Evolutionary conservation across 2,329 filamentous ascomycete species (phyloP).

Genomic region (Rhytidhysteron rufulum): DNA sequence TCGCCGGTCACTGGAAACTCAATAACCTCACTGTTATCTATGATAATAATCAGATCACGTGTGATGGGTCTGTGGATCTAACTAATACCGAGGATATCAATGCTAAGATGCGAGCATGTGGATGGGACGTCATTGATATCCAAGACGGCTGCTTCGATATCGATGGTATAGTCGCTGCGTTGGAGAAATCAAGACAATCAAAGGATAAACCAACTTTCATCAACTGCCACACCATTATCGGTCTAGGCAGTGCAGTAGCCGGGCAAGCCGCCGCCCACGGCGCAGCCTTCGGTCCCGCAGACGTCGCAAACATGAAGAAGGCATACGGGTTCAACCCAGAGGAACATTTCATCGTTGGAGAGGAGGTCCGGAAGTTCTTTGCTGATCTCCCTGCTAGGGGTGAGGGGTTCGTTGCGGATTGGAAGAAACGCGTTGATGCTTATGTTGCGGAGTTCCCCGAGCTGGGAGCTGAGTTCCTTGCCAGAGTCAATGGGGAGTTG

Average conservation of each 20-base stretch:
- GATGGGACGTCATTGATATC: slow-evolving; percentile 55
- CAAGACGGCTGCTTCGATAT: slow-evolving; percentile 53
- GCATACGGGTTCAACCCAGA: slow-evolving; percentile 48
- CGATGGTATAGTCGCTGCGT: slow-evolving; percentile 43
- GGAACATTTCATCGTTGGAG: slow-evolving; percentile 43
- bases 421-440: slow-evolving; percentile 43
- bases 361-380: slow-evolving; percentile 53
- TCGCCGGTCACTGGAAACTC: slow-evolving; percentile 54
- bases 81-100: slow-evolving; percentile 57
- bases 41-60: slow-evolving; percentile 60
- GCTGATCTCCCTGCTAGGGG: slow-evolving; percentile 45
- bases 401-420: slow-evolving; percentile 44
- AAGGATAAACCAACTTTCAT: slow-evolving; percentile 54
- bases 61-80: slow-evolving; percentile 54
- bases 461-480: slow-evolving; percentile 47
- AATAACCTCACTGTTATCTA: slow-evolving; percentile 58
- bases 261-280: slow-evolving; percentile 55
- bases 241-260: slow-evolving; percentile 45
- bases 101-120: slow-evolving; percentile 54
- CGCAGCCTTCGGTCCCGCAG: slow-evolving; percentile 53
- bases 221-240: slow-evolving; percentile 57
- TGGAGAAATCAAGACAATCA: slow-evolving; percentile 43
- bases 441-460: slow-evolving; percentile 48
- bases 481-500: slow-evolving; percentile 47
- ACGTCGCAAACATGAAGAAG: slow-evolving; percentile 55